These are phyloP conservation scores for Chimonanthus praecox DNA, from an alignment of 164 flowering plant species.

Conservation along the genomic window DNA sequence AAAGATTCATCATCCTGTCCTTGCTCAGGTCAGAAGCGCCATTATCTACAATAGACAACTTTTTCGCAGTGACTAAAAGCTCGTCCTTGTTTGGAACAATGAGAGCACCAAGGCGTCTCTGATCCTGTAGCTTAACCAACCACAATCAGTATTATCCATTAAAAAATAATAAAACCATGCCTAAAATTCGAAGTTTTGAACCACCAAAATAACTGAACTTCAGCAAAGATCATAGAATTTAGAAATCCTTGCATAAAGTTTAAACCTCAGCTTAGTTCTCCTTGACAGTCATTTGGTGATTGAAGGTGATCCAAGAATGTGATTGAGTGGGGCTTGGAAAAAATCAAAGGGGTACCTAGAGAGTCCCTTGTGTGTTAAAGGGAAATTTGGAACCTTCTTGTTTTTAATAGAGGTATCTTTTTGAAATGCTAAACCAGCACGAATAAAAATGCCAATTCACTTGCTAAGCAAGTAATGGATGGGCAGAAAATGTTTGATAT, in stretches of 20 bases:
- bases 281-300: too few relatives aligned
- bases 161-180: neutral
- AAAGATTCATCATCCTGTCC: slow-evolving; percentile 35
- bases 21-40: slow-evolving; percentile 43
- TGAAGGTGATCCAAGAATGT: too few relatives aligned
- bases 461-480: too few relatives aligned
- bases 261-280: neutral
- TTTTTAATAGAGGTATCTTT: too few relatives aligned
- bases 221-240: neutral
- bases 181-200: neutral
- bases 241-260: neutral
- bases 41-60: slow-evolving; percentile 29
- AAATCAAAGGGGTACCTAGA: too few relatives aligned
- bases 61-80: slow-evolving; percentile 42
- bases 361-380: too few relatives aligned
- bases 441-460: too few relatives aligned
- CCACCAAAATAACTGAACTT: neutral
- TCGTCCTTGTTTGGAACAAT: slow-evolving; percentile 87
- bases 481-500: too few relatives aligned
- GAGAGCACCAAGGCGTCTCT: slow-evolving; percentile 86
- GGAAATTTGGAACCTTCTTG: too few relatives aligned
- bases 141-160: neutral
- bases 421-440: too few relatives aligned
- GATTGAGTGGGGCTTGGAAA: too few relatives aligned
- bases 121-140: slow-evolving; percentile 46